phyloP scores from a whole-genome alignment of 768 basidiomycete genomes.

The Lepiota venenata region DNA sequence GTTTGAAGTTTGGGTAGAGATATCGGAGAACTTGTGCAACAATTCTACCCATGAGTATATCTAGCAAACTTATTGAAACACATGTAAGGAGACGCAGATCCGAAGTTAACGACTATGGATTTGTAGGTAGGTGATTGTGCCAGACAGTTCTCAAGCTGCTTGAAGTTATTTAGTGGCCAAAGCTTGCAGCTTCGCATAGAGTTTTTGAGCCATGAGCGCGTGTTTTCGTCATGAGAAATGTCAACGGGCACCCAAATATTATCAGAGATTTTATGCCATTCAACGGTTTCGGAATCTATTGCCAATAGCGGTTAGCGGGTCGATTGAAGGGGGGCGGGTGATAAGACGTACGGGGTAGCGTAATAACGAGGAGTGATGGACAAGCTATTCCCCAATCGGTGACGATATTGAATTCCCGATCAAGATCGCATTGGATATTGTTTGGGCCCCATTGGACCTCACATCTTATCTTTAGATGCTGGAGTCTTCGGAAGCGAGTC shows the following conservation, averaged over 20 bases:
- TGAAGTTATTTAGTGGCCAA: background rate
- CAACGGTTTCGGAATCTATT: constrained; percentile 22
- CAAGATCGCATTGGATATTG: constrained; percentile 24
- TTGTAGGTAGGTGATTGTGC: background rate
- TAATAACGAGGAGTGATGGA: constrained; percentile 30
- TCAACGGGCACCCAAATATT: constrained; percentile 14
- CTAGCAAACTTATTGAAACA: background rate
- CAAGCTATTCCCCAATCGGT: constrained; percentile 35
- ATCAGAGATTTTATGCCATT: constrained; percentile 20
- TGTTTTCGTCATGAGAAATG: background rate
- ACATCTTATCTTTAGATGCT: constrained; percentile 28
- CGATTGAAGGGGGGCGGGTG: background rate
- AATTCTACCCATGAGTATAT: too few species aligned
- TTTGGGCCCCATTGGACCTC: constrained; percentile 29
- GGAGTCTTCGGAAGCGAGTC: constrained; percentile 28
- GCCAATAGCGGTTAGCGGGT: background rate
- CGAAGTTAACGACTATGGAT: background rate
- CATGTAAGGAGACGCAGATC: background rate
- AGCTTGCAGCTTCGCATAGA: background rate
- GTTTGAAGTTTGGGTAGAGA: too few species aligned
- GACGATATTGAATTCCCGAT: constrained; percentile 32
- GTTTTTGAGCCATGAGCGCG: constrained; percentile 4
- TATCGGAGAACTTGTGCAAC: too few species aligned
- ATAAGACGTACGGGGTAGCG: constrained; percentile 30
- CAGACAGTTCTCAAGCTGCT: constrained; percentile 1